Base-by-base conservation (phyloP, 495 filamentous ascomycete species). In the Penicillium cinerascens region DNA sequence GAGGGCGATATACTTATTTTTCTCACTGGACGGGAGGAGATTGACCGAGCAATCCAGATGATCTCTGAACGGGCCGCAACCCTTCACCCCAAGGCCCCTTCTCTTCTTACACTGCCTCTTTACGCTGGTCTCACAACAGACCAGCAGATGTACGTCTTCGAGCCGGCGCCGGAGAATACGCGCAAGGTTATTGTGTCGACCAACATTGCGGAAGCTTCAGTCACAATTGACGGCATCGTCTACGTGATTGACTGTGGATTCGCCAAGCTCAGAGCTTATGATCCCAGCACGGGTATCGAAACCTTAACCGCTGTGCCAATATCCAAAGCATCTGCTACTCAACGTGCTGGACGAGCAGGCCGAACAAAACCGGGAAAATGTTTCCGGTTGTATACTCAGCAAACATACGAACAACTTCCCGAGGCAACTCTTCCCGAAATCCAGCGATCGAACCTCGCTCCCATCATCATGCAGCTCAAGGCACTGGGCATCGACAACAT, bases 401-500 rank as follows among this genome's bases (percentile, higher is more conserved):
- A 82, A 36, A 78, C 77, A 5, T 95, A 84, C 63, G 78, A 82
- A 43, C 60, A 69, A 21, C 76, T 99, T n/a, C 77, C 80, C 8
- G 89, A 89, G 55, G 76, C 84, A 21, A 92, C 86, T 2, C 73
- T 90, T 3, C 92, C 95, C 2, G 93, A 99, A 67, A 92, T 97
- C 42, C 92, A 97, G 63, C 81, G 95, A 43, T 92, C 88, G 20
- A 95, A 97, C 63, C 82, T 99, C 36, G 92, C 93, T 0, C 89
- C 92, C 0, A 82, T 90, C 21, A 82, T 99, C 41, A 83, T 97
- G 51, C 92, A 97, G 68, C 82, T 99, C 47, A 97, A 97, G 68
- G 93, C 92, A 16, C 77, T 99, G 16, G 95, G 95, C 0, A 95
- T 99, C 60, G 92, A 96, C 67, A 97, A 99, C 66, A 87, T 97